Evolutionary conservation across 192 early-diverging fungal genomes (phyloP), one percentile per base, ranked within the genome.

Genomic region (Rhizophagus sp.): DNA sequence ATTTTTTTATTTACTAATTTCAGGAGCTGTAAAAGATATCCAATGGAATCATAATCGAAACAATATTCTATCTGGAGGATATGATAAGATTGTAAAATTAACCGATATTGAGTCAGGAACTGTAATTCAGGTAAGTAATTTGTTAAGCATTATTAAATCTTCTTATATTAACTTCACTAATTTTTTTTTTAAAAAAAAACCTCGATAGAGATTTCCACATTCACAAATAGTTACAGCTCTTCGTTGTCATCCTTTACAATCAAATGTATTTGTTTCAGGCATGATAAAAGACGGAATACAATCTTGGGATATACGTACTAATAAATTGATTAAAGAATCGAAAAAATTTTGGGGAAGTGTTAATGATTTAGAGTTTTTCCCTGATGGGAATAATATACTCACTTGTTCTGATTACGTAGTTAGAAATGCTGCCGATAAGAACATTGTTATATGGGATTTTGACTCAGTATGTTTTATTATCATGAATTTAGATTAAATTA

Each of bases 391-490:
- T 19, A 41, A 70, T 41, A 1, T 79, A 15, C 66, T 79, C 36
- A 70, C 67, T 34, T 79, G 78, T 70, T 79, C 78, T 19, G 78
- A 79, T 41, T 79, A 79, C 30, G 78, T 79, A 8, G 78, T 79
- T 10, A 64, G 67, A 57, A 79, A 79, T 70, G 33, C 78, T 2
- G 36, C 78, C 41, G 78, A 79, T 70, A 79, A 79, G 50, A 79
- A 79, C 39, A 79, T 79, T 34, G 25, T 79, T 10, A 67, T 79
- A 11, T 79, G 78, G 78, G 78, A 79, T 70, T 39, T 70, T 36
- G 50, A 70, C 15, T 70, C 66, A 8, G 78, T 79, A 70, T 19
- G 64, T 78, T n/a, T 66, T 66, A 4, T 30, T 77, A 41, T 19
- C 5, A 24, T 5, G 9, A 62, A 33, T 75, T 75, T 30, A 62